Evolutionary conservation across 2,329 filamentous ascomycete species (phyloP).

Genomic region (Scortechinia acanthostroma): DNA sequence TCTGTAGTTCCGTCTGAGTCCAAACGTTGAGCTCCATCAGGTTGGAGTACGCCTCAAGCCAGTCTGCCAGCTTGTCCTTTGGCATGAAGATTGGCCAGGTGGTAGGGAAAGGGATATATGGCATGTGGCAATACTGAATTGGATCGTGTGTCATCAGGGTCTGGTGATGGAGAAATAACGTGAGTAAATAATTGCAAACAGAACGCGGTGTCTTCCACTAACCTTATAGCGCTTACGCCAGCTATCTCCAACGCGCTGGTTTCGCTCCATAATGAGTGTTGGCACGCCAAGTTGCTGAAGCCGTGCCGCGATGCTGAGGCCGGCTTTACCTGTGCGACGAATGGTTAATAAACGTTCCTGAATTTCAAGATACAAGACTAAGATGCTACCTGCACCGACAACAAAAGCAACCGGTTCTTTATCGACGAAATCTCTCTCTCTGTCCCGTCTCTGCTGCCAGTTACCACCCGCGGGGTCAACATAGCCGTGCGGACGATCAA

Average conservation of each 20-base stretch:
- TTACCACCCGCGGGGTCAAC: background rate
- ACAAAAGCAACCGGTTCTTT: background rate
- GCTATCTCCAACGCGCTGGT: background rate
- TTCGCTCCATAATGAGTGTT: background rate
- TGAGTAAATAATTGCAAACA: background rate
- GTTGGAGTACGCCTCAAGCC: slow-evolving; percentile 31
- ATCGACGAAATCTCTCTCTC: background rate
- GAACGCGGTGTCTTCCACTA: background rate
- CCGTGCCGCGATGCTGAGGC: background rate
- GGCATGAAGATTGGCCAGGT: slow-evolving; percentile 30
- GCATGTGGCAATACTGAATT: slow-evolving; percentile 25
- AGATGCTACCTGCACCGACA: background rate
- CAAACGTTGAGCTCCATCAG: slow-evolving; percentile 32
- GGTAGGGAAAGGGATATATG: slow-evolving; percentile 14
- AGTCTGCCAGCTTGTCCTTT: slow-evolving; percentile 31
- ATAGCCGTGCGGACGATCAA: background rate
- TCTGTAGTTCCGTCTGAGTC: slow-evolving; percentile 20
- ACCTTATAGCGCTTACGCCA: background rate
- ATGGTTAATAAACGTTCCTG: too few species aligned
- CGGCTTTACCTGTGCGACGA: background rate
- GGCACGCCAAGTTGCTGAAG: background rate
- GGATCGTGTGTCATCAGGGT: slow-evolving; percentile 28
- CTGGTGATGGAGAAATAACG: too few species aligned
- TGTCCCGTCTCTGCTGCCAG: background rate
- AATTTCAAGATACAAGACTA: background rate